Base-by-base conservation (phyloP, 1,139 yeast genomes). In the Hemisphaericaspora lyxosophila region DNA sequence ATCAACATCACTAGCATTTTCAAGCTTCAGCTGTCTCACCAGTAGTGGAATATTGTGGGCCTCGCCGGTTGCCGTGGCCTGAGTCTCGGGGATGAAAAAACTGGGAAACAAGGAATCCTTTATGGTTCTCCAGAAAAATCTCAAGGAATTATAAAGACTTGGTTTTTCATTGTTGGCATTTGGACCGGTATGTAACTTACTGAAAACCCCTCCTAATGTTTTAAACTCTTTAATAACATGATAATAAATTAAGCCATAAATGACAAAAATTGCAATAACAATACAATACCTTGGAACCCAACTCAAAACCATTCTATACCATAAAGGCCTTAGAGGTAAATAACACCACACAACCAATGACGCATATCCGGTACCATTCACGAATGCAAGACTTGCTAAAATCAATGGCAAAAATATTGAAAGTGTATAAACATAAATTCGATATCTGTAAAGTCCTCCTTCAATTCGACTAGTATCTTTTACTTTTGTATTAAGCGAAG, bases 261-360 rank as follows among this genome's bases (percentile, higher is more conserved):
- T 78, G 17, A 73, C 61, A 39, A 86, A 55, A 51, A 89, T 85
- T 24, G 75, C 57, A 11, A 85, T 57, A 44, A 85, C 73, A 39
- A 89, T 77, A 42, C 78, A 58, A 57, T 81, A 88, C 33, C 97
- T 70, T 3, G 95, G 92, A 1, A 79, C 82, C 96, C 96, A 89
- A 46, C 90, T 78, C 36, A 89, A 65, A 1, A 73, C 89, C 34
- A 85, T 57, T 41, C 89, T 70, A 55, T 80, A 82, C 95, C 95
- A 88, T 8, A 74, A 57, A 0, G 95, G 95, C 2, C 67, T 50
- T 38, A 80, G 77, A 0, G 96, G 92, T 38, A 89, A 64, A 55
- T 85, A 88, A 55, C 95, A 83, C 90, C 92, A 85, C 41, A 87
- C 80, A 33, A 84, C 79, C 46, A 78, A 73, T 13, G 85, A 78